Evolutionary conservation across 164 flowering plant genomes (phyloP).

Genomic region (Santalum album): DNA sequence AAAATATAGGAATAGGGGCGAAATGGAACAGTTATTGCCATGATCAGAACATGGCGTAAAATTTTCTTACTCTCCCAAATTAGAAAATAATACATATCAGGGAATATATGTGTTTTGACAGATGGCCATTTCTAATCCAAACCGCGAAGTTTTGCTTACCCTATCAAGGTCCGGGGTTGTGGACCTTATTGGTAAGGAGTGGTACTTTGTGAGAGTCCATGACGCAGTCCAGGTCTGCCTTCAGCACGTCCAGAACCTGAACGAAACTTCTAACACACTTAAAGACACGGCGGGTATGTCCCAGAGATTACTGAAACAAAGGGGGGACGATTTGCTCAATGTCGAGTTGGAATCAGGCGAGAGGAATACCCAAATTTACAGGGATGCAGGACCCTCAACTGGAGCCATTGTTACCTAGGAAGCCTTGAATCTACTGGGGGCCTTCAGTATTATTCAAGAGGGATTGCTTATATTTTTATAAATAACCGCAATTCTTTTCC

Average conservation of each 20-base stretch:
- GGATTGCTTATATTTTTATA: no score
- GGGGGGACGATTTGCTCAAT: slow-evolving; percentile 26
- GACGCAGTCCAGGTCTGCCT: slow-evolving; percentile 98
- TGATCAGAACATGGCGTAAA: no score
- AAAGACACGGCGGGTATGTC: slow-evolving; percentile 25
- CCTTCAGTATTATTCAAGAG: no score
- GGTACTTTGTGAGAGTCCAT: slow-evolving; percentile 94
- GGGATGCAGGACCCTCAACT: slow-evolving; percentile 21
- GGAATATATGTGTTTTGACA: slow-evolving; percentile 18
- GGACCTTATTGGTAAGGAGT: slow-evolving; percentile 85
- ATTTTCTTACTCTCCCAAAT: no score
- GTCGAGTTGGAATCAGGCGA: slow-evolving; percentile 45
- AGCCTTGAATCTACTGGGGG: slow-evolving; percentile 9
- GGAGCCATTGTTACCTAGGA: slow-evolving; percentile 37
- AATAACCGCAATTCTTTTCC: no score
- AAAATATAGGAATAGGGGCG: no score
- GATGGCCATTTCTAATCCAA: slow-evolving; percentile 90
- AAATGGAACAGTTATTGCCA: no score
- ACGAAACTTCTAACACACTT: slow-evolving; percentile 19
- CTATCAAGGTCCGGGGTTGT: slow-evolving; percentile 59
- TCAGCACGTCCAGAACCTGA: slow-evolving; percentile 56
- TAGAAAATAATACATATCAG: no score
- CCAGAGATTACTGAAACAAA: slow-evolving; percentile 31
- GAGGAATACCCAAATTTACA: slow-evolving; percentile 5
- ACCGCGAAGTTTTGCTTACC: slow-evolving; percentile 66